A percentile compares a stretch with the other conserved stretches of the same genome.
phyloP scores from a whole-genome alignment of 2,329 filamentous ascomycete genomes.

The Mycosphaerella sp. region DNA sequence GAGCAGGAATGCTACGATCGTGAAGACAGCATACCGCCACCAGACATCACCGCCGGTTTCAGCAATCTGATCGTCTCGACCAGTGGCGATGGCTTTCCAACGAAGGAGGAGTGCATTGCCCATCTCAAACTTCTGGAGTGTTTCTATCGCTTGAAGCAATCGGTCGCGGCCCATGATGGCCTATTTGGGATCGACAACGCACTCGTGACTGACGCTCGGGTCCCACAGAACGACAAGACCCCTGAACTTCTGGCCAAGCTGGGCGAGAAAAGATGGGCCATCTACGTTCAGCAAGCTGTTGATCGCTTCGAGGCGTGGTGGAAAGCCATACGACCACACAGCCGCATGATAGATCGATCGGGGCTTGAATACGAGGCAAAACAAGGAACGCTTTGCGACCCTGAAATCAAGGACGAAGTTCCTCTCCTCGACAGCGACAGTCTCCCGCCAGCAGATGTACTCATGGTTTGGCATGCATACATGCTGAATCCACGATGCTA shows the following conservation, averaged over 20 bases:
- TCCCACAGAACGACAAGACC: constrained; percentile 31
- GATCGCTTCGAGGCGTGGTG: constrained; percentile 65
- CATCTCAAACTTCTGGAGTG: constrained; percentile 69
- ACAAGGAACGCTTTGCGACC: constrained; percentile 17
- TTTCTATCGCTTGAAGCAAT: constrained; percentile 61
- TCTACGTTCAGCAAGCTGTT: constrained; percentile 63
- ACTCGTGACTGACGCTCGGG: constrained; percentile 26
- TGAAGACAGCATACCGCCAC: constrained; percentile 22
- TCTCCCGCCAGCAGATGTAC: constrained; percentile 50
- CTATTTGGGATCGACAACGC: constrained; percentile 55
- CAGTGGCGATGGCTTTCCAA: constrained; percentile 34
- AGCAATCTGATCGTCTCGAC: constrained; percentile 31
- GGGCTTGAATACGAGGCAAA: constrained; percentile 12
- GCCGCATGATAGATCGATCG: constrained; percentile 8
- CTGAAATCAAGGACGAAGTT: constrained; percentile 5
- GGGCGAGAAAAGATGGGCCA: constrained; percentile 66
- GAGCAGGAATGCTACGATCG: constrained; percentile 22
- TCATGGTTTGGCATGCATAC: constrained; percentile 76
- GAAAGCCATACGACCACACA: constrained; percentile 35
- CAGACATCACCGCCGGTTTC: constrained; percentile 30
- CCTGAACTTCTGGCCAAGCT: constrained; percentile 45
- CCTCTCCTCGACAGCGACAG: background rate
- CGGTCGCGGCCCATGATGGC: constrained; percentile 59
- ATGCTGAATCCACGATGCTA: constrained; percentile 72
- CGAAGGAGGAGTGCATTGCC: constrained; percentile 56